Conservation (phyloP, 805 yeast genomes). For the Candida argentea region DNA sequence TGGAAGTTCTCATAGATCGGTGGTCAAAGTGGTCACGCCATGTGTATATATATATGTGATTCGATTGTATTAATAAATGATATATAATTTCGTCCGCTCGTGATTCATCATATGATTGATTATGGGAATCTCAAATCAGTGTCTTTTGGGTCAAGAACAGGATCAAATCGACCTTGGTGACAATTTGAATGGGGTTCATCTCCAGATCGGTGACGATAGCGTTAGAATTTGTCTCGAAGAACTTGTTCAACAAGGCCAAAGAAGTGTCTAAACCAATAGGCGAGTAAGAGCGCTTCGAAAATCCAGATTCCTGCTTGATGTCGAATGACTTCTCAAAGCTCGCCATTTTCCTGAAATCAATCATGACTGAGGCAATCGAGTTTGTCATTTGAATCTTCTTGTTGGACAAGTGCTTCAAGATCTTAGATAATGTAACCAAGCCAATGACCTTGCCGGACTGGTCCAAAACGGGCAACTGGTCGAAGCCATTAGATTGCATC, state of each 20-base stretch:
- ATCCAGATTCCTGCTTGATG: slow-evolving; percentile 44
- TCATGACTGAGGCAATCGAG: slow-evolving; percentile 47
- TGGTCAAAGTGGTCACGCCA: not conserved
- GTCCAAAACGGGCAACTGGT: slow-evolving; percentile 71
- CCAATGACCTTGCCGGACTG: slow-evolving; percentile 58
- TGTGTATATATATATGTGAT: not conserved
- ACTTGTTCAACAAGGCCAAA: slow-evolving; percentile 58
- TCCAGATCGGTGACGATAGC: slow-evolving; percentile 72
- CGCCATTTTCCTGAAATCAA: slow-evolving; percentile 66
- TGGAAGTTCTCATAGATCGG: slow-evolving; percentile 78
- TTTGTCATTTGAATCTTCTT: slow-evolving; percentile 47
- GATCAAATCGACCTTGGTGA: slow-evolving; percentile 77
- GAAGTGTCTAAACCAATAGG: slow-evolving; percentile 58
- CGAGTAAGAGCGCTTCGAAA: slow-evolving; percentile 56
- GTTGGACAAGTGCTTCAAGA: slow-evolving; percentile 57
- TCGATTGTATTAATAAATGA: not conserved
- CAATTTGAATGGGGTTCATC: slow-evolving; percentile 69
- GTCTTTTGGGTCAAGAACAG: slow-evolving; percentile 36
- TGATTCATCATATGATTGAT: not conserved
- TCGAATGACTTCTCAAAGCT: slow-evolving; percentile 56
- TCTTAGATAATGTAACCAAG: slow-evolving; percentile 62
- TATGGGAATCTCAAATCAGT: slow-evolving; percentile 5
- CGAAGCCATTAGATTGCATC: slow-evolving; percentile 68
- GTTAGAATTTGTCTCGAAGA: slow-evolving; percentile 77
- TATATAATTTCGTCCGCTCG: not conserved